phyloP scores from a whole-genome alignment of 2,329 filamentous ascomycete species.

The Simplicillium aogashimaense region DNA sequence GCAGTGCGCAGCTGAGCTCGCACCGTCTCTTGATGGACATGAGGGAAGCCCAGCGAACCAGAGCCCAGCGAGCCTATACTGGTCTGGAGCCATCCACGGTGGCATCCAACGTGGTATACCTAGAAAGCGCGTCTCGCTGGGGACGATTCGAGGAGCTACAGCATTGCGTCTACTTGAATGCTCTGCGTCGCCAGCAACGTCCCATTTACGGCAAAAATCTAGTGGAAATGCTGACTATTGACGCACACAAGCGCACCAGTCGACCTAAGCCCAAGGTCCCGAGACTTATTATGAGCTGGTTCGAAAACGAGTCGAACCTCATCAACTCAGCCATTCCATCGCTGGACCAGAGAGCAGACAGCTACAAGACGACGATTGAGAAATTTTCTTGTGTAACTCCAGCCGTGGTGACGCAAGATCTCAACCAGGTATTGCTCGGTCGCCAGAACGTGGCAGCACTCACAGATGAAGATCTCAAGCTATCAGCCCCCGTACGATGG shows the following conservation, averaged over 20 bases:
- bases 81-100: conserved; percentile 57
- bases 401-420: conserved; percentile 71
- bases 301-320: conserved; percentile 57
- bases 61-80: conserved; percentile 44
- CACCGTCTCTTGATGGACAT: conserved; percentile 61
- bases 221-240: conserved; percentile 64
- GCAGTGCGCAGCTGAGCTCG: conserved; percentile 57
- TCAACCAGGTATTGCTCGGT: conserved; percentile 59
- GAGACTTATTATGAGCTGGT: conserved; percentile 60
- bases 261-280: conserved; percentile 51
- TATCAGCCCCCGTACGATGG: conserved; percentile 46
- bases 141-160: conserved; percentile 69
- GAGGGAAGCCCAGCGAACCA: conserved; percentile 57
- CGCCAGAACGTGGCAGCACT: conserved; percentile 47
- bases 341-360: conserved; percentile 60
- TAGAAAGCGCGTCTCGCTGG: conserved; percentile 63
- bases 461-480: conserved; percentile 42
- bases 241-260: conserved; percentile 46
- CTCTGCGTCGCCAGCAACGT: conserved; percentile 66
- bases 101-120: conserved; percentile 57
- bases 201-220: conserved; percentile 75
- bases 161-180: conserved; percentile 71
- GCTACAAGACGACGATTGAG: conserved; percentile 65
- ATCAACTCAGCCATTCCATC: conserved; percentile 63
- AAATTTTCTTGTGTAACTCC: conserved; percentile 92